Evolutionary conservation across 1,284 basidiomycete species (phyloP).

Genomic region (Melanopsichium pennsylvanicum): DNA sequence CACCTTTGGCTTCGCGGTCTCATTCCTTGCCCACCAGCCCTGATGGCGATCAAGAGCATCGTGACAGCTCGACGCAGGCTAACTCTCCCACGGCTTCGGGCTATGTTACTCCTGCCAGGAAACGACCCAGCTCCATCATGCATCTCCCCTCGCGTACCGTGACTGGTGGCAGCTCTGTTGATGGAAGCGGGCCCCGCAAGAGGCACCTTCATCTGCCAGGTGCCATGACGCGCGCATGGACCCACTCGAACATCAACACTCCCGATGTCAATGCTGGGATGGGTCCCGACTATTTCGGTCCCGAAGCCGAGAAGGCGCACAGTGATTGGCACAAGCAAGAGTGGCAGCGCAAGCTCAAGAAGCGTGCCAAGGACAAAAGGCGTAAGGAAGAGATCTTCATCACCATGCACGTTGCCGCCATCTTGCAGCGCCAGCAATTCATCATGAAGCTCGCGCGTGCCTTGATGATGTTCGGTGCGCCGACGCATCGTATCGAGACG

Average conservation of each 20-base stretch:
- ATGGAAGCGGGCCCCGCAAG: conserved; percentile 17
- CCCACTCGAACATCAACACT: conserved; percentile 50
- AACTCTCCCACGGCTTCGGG: conserved; percentile 33
- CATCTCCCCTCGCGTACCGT: conserved; percentile 38
- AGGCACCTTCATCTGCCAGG: conserved; percentile 19
- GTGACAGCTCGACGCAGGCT: conserved; percentile 39
- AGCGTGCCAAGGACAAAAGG: conserved; percentile 57
- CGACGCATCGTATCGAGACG: conserved; percentile 84
- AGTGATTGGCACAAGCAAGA: conserved; percentile 45
- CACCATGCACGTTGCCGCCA: conserved; percentile 86
- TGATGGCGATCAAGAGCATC: conserved; percentile 11
- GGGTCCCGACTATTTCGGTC: conserved; percentile 57
- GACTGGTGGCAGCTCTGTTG: conserved; percentile 35
- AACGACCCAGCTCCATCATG: conserved; percentile 42
- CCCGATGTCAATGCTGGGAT: conserved; percentile 39
- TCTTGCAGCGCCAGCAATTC: conserved; percentile 87
- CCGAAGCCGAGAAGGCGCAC: conserved; percentile 40
- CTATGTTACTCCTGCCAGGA: conserved; percentile 39
- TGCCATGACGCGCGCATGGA: conserved; percentile 41
- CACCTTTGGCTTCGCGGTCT: conserved; percentile 32
- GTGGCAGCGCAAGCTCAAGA: conserved; percentile 63
- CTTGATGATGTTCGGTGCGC: conserved; percentile 94
- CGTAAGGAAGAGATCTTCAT: conserved; percentile 69
- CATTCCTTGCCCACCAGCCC: conserved; percentile 46
- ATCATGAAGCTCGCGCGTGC: conserved; percentile 85